Conservation (phyloP, 1,284 basidiomycete genomes). For the Leccinum subrobustum region DNA sequence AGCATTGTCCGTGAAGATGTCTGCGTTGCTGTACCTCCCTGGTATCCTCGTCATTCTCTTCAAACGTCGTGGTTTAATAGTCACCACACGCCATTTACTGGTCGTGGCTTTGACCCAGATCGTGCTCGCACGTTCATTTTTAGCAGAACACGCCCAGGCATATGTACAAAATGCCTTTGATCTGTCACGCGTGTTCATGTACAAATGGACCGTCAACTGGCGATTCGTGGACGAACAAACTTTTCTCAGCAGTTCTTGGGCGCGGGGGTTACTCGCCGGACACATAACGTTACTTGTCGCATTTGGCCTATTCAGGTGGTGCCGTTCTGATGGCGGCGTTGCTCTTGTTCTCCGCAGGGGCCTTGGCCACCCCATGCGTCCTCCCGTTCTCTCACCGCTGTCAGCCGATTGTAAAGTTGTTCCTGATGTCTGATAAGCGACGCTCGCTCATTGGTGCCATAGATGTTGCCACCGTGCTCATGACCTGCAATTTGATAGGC, state of each 20-base stretch:
- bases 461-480: constrained; percentile 84
- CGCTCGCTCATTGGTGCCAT: constrained; percentile 10
- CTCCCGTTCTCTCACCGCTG: constrained; percentile 47
- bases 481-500: constrained; percentile 91
- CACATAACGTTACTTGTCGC: constrained; percentile 62
- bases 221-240: constrained; percentile 74
- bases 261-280: constrained; percentile 60
- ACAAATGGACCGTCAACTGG: constrained; percentile 99
- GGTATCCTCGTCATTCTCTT: constrained; percentile 81
- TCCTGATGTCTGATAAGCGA: constrained; percentile 1
- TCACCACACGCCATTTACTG: constrained; percentile 52
- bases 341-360: constrained; percentile 54
- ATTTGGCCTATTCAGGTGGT: constrained; percentile 79
- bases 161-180: constrained; percentile 87
- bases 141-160: constrained; percentile 55
- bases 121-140: constrained; percentile 72
- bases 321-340: constrained; percentile 63
- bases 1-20: constrained; percentile 96
- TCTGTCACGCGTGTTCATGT: constrained; percentile 86
- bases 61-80: constrained; percentile 66
- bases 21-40: constrained; percentile 88
- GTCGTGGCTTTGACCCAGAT: constrained; percentile 59
- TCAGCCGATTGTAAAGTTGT: constrained; percentile 58
- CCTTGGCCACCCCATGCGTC: constrained; percentile 47
- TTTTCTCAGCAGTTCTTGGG: constrained; percentile 71